phyloP scores from a whole-genome alignment of 805 yeast species.

The Yarrowia sp. region DNA sequence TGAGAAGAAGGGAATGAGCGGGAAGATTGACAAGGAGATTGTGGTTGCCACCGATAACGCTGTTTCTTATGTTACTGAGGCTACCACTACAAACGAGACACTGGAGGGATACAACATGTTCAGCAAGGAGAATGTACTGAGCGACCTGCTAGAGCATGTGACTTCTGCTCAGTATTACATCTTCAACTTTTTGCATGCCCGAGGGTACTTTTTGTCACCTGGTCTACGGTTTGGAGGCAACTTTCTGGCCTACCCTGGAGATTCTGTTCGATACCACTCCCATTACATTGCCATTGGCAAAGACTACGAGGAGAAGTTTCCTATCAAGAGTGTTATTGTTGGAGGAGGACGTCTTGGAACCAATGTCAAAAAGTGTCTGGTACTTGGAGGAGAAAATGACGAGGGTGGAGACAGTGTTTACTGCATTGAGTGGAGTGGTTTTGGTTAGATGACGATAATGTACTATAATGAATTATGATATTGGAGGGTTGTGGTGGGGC shows the following conservation, averaged over 20 bases:
- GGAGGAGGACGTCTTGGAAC: constrained; percentile 92
- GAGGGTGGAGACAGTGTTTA: constrained; percentile 43
- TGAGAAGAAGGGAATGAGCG: constrained; percentile 26
- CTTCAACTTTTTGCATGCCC: constrained; percentile 43
- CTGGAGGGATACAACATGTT: background rate
- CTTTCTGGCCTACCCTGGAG: constrained; percentile 90
- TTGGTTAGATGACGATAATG: constrained; percentile 50
- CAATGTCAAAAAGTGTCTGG: constrained; percentile 83
- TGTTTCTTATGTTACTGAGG: background rate
- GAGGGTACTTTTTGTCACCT: constrained; percentile 62
- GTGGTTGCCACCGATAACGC: background rate
- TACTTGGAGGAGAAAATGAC: constrained; percentile 41
- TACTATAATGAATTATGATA: background rate
- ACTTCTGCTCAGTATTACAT: constrained; percentile 35
- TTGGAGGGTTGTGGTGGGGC: too few species aligned
- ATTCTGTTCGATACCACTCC: constrained; percentile 85
- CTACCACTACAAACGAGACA: background rate
- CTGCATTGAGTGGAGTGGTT: constrained; percentile 95
- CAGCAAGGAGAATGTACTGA: background rate
- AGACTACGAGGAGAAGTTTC: constrained; percentile 50
- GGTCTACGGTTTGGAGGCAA: constrained; percentile 91
- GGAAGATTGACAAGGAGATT: constrained; percentile 4
- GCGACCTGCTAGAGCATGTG: background rate
- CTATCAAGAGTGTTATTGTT: constrained; percentile 52
- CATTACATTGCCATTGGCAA: constrained; percentile 66